These are phyloP conservation scores for Starmerella bombicola DNA, from an alignment of 805 yeast genomes.

Conservation along the genomic window DNA sequence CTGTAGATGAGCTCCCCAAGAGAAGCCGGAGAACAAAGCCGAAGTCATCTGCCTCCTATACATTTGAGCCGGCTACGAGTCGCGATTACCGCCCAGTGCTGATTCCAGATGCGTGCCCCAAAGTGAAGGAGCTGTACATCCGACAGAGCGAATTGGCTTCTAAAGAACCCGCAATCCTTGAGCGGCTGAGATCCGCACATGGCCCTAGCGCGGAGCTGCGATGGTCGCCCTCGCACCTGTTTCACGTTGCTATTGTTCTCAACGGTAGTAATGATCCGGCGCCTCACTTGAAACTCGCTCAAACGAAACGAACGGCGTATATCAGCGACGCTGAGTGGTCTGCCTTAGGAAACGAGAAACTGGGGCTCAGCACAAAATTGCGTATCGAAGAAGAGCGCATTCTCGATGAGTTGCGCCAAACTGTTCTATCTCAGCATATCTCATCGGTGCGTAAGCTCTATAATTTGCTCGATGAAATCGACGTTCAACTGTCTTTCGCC, in stretches of 20 bases:
- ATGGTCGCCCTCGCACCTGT: conserved; percentile 34
- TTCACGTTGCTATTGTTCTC: conserved; percentile 38
- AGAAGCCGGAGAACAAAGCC: background rate
- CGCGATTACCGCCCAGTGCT: conserved; percentile 20
- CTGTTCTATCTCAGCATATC: conserved; percentile 36
- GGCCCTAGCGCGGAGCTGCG: conserved; percentile 27
- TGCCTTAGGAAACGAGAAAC: conserved; percentile 39
- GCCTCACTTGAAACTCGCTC: conserved; percentile 27
- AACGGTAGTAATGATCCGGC: conserved; percentile 10
- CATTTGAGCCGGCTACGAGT: conserved; percentile 5
- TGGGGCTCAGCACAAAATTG: conserved; percentile 37
- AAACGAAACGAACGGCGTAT: conserved; percentile 36
- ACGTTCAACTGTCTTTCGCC: conserved; percentile 63
- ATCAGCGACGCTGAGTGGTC: conserved; percentile 39
- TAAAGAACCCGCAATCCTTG: conserved; percentile 21
- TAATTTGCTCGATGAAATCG: conserved; percentile 49
- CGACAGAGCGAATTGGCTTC: conserved; percentile 25
- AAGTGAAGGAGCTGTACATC: conserved; percentile 19
- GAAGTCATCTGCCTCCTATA: conserved; percentile 1
- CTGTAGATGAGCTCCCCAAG: background rate
- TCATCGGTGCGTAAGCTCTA: conserved; percentile 39
- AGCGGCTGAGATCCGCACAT: conserved; percentile 13
- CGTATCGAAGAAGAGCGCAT: conserved; percentile 43
- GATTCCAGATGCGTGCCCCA: conserved; percentile 12
- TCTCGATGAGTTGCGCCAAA: conserved; percentile 37